Base-by-base conservation (phyloP, 2,329 filamentous ascomycete species). In the Nannizziopsis barbatae region DNA sequence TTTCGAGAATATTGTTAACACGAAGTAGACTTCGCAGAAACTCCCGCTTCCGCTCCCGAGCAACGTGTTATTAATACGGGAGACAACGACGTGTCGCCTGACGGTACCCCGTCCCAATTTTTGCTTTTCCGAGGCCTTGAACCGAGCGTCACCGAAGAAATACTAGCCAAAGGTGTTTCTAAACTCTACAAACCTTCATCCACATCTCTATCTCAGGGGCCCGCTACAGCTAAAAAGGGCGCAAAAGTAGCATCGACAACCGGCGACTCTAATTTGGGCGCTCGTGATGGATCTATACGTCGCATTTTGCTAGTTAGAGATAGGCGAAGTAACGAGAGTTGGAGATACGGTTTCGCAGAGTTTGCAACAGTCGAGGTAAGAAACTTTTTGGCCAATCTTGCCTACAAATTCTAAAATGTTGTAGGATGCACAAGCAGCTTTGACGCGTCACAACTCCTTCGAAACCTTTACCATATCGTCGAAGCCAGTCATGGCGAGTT, bases 301-400 rank as follows among this genome's bases (percentile, higher is more conserved):
- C 79, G 86, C 45, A 79, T 92, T 1, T 77, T 92, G 52, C 68
- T 93, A 20, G 81, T 92, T 58, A 78, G 86, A 48, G 84, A 90
- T 60, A 75, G 80, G 39, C 74, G 72, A 52, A 83, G 75, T 3
- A 76, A 86, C 47, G 81, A 85, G 52, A 86, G 82, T 45, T 85
- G 84, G 74, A 78, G 81, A 55, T 93, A 86, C 57, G 86, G 86
- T 0, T 93, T 93, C 64, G 86, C 81, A 1, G 86, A 93, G 63
- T 93, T 89, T 61, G 81, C 79, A 57, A 83, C 79, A 0, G 71
- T 86, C 14, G 79, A 84, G 56, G 72, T 71, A 64, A 40, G 55
- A 14, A 20, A 6, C 11, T 14, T 35, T 22, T 30, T 17, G 9
- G 1, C 38, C 35, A 20, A 40, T 17, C 20, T 14, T 12, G 3